Evolutionary conservation across 2,329 filamentous ascomycete genomes (phyloP).

Genomic region (Colletotrichum sp.): DNA sequence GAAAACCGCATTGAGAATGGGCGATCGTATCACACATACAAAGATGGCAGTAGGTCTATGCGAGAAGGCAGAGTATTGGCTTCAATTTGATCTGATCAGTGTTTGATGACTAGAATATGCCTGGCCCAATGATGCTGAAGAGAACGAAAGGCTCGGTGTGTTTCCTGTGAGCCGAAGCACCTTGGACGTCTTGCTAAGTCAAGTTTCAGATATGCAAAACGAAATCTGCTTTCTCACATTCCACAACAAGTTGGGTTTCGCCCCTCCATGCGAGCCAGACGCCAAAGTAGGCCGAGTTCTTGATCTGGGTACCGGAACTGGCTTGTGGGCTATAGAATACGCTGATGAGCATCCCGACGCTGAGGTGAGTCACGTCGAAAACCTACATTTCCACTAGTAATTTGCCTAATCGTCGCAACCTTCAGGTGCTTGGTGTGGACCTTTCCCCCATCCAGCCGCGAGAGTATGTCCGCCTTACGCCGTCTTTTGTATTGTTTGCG

Average conservation of each 20-base stretch:
- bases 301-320: background rate
- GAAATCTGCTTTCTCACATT: background rate
- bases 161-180: background rate
- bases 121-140: background rate
- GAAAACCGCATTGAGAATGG: background rate
- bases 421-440: slow-evolving; percentile 40
- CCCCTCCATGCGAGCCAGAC: background rate
- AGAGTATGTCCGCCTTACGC: slow-evolving; percentile 25
- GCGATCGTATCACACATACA: background rate
- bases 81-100: background rate
- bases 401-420: background rate
- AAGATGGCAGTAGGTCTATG: background rate
- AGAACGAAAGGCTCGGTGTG: background rate
- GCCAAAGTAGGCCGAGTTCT: background rate
- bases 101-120: background rate
- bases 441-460: slow-evolving; percentile 43
- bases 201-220: background rate
- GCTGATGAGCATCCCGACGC: background rate
- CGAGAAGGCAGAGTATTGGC: background rate
- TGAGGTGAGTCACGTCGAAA: background rate
- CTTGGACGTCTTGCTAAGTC: background rate
- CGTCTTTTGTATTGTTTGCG: too few relatives aligned
- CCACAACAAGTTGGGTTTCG: background rate
- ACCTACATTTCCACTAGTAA: background rate
- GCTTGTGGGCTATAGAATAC: background rate